phyloP scores from a whole-genome alignment of 345 rosid genomes.

The Conringia planisiliqua region DNA sequence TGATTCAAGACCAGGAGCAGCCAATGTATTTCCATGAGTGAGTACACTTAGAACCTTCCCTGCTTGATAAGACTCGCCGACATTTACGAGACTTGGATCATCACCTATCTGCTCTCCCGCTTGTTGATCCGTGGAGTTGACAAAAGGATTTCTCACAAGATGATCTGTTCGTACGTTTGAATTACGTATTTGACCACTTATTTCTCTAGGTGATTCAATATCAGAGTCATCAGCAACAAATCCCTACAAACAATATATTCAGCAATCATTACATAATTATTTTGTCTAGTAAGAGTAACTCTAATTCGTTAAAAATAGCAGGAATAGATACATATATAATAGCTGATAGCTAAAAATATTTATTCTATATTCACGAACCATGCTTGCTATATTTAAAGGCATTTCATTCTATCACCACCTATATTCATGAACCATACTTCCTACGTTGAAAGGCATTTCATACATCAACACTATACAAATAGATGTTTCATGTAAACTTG shows the following conservation, averaged over 20 bases:
- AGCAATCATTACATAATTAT: conserved; percentile 2
- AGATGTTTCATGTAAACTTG: conserved; percentile 2
- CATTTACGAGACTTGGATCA: conserved; percentile 47
- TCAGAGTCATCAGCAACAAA: conserved; percentile 88
- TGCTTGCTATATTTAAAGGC: not conserved
- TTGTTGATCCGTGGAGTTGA: conserved; percentile 50
- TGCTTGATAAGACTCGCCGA: conserved; percentile 66
- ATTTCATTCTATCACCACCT: not conserved
- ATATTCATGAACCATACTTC: not conserved
- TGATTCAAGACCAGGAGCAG: conserved; percentile 56
- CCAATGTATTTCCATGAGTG: conserved; percentile 54
- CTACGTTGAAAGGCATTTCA: not conserved
- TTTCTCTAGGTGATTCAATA: conserved; percentile 58
- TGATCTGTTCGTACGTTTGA: conserved; percentile 44
- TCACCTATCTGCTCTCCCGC: conserved; percentile 50
- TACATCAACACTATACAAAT: not conserved
- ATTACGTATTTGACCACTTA: conserved; percentile 43
- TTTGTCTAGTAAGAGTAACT: not conserved
- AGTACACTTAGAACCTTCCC: conserved; percentile 66
- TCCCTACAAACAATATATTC: conserved; percentile 46
- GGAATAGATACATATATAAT: not conserved
- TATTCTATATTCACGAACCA: not conserved
- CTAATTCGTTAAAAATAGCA: not conserved
- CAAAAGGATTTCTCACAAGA: conserved; percentile 43
- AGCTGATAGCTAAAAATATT: not conserved